Evolutionary conservation across 768 basidiomycete species (phyloP).

Genomic region (Xerocomellus intermedius): DNA sequence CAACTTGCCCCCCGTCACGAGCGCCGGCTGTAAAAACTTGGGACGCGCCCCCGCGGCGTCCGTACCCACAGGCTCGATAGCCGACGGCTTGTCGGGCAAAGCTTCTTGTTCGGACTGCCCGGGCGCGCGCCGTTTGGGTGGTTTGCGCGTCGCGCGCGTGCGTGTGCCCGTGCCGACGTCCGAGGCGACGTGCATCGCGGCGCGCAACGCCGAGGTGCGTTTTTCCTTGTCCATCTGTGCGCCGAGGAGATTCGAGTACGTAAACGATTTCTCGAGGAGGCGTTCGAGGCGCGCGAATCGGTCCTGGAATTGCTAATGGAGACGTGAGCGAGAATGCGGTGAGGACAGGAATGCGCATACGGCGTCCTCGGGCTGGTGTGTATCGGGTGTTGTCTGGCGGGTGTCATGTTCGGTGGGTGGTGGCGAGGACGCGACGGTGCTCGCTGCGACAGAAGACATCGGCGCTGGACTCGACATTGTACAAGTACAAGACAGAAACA

Average conservation of each 20-base stretch:
- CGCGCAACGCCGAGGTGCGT: slow-evolving; percentile 32
- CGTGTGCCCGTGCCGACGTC: slow-evolving; percentile 1
- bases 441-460: slow-evolving; percentile 23
- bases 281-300: slow-evolving; percentile 56
- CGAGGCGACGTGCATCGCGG: slow-evolving; percentile 26
- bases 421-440: slow-evolving; percentile 30
- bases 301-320: slow-evolving; percentile 44
- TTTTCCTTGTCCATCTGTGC: slow-evolving; percentile 68
- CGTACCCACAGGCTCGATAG: background rate
- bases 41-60: slow-evolving; percentile 11
- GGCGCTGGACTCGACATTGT: slow-evolving; percentile 25
- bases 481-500: background rate
- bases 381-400: slow-evolving; percentile 6
- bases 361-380: slow-evolving; percentile 12
- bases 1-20: slow-evolving; percentile 82
- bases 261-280: slow-evolving; percentile 71
- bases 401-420: slow-evolving; percentile 20
- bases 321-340: background rate
- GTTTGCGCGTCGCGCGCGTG: slow-evolving; percentile 13
- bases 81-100: slow-evolving; percentile 13
- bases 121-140: slow-evolving; percentile 10
- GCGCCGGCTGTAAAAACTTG: slow-evolving; percentile 66
- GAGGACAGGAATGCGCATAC: slow-evolving; percentile 4
- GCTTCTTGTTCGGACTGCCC: slow-evolving; percentile 1
- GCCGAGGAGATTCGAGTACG: slow-evolving; percentile 71